These are phyloP conservation scores for Fusarium liriodendri DNA, from an alignment of 2,329 filamentous ascomycete genomes.

Conservation along the genomic window DNA sequence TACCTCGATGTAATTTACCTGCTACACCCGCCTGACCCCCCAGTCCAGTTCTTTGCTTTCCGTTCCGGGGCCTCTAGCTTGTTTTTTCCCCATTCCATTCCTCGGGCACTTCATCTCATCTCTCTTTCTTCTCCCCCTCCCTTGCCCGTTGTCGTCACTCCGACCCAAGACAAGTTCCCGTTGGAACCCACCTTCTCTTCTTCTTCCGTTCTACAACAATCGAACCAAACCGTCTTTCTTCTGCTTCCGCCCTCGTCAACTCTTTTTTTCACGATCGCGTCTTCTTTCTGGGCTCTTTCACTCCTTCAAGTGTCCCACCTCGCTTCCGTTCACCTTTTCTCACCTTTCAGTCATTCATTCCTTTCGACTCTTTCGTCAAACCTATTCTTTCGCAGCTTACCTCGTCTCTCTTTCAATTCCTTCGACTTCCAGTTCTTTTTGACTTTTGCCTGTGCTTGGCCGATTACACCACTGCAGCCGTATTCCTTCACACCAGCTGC, in stretches of 20 bases:
- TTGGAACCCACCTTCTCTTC: constrained; percentile 26
- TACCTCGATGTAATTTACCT: constrained; percentile 32
- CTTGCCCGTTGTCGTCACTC: constrained; percentile 27
- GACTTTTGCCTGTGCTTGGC: constrained; percentile 6
- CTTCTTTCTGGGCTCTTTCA: constrained; percentile 30
- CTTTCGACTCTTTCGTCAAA: constrained; percentile 12
- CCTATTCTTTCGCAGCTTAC: constrained; percentile 20
- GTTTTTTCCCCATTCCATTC: constrained; percentile 21
- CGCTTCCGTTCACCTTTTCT: neutral
- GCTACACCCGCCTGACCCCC: constrained; percentile 14
- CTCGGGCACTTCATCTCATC: constrained; percentile 33
- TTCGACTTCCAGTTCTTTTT: constrained; percentile 5
- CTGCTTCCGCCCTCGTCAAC: constrained; percentile 19
- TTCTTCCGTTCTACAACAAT: constrained; percentile 21
- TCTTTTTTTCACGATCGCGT: constrained; percentile 23
- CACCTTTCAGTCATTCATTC: constrained; percentile 19
- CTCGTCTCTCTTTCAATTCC: constrained; percentile 10
- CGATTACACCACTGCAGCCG: constrained; percentile 12
- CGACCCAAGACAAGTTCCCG: neutral
- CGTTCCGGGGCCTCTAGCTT: constrained; percentile 2
- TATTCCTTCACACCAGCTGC: neutral
- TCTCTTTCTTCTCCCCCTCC: constrained; percentile 12
- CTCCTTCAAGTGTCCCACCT: constrained; percentile 33
- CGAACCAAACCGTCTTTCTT: constrained; percentile 25
- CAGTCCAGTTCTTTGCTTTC: constrained; percentile 21